Evolutionary conservation across 345 rosid species (phyloP).

Genomic region (Arabidopsis thaliana): DNA sequence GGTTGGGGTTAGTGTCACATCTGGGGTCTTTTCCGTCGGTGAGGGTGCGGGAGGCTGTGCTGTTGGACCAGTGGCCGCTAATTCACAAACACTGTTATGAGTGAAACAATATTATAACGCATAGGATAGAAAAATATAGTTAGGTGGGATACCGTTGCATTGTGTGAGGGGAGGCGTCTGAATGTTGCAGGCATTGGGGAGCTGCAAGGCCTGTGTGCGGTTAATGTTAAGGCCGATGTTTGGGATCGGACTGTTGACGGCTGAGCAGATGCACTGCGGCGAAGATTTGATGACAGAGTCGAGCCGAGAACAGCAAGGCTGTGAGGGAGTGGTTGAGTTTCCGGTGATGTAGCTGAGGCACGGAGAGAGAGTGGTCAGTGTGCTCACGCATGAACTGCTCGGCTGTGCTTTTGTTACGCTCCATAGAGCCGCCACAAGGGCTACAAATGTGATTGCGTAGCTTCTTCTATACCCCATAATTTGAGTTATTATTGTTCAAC

Average conservation of each 20-base stretch:
- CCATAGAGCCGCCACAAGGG: conserved; percentile 48
- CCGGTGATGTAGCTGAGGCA: conserved; percentile 65
- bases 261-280: conserved; percentile 72
- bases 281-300: conserved; percentile 58
- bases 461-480: conserved; percentile 41
- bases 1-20: conserved; percentile 49
- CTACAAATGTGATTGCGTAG: conserved; percentile 40
- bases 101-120: conserved; percentile 24
- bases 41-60: conserved; percentile 43
- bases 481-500: conserved; percentile 15
- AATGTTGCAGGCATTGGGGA: conserved; percentile 68
- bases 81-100: conserved; percentile 30
- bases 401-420: conserved; percentile 45
- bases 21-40: conserved; percentile 53
- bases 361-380: conserved; percentile 52
- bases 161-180: conserved; percentile 65
- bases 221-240: conserved; percentile 61
- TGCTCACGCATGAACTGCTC: conserved; percentile 50
- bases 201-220: conserved; percentile 68
- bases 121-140: not conserved
- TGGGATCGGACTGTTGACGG: conserved; percentile 54
- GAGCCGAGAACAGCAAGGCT: conserved; percentile 68
- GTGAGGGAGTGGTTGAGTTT: conserved; percentile 67
- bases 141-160: conserved; percentile 55
- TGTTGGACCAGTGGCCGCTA: conserved; percentile 53